Evolutionary conservation across 805 yeast genomes (phyloP).

Genomic region (Yarrowia porcina): DNA sequence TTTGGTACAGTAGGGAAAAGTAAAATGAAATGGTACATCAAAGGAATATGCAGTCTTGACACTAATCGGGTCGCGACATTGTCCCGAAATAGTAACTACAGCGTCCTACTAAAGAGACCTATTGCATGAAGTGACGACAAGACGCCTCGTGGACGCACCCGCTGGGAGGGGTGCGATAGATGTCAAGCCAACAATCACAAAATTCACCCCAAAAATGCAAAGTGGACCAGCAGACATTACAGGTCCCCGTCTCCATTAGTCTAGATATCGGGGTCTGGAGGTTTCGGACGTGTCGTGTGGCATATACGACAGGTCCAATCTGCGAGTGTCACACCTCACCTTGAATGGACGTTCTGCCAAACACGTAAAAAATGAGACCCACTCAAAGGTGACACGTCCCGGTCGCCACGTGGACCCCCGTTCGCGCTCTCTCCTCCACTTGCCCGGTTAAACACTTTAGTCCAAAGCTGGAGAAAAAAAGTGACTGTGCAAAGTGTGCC

Average conservation of each 20-base stretch:
- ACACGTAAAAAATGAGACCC: not conserved
- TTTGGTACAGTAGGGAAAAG: slow-evolving; percentile 2
- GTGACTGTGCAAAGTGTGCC: not conserved
- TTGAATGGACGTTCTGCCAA: too few species aligned
- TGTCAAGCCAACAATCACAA: not conserved
- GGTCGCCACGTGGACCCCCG: not conserved
- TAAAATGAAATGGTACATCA: slow-evolving; percentile 21
- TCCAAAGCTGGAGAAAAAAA: not conserved
- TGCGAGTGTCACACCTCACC: too few species aligned
- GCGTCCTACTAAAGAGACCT: not conserved
- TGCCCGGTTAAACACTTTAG: not conserved
- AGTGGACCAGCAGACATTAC: not conserved
- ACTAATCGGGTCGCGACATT: slow-evolving; percentile 24
- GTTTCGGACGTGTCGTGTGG: too few species aligned
- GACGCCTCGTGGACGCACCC: not conserved
- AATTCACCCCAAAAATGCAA: not conserved
- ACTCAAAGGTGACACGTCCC: not conserved
- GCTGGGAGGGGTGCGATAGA: slow-evolving; percentile 14
- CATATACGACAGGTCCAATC: not conserved
- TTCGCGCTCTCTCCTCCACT: not conserved
- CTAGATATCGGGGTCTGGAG: too few species aligned
- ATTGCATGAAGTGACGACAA: slow-evolving; percentile 19
- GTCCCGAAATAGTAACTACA: slow-evolving; percentile 24
- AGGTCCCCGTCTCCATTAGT: not conserved
- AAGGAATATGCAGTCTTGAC: slow-evolving; percentile 9